A percentile compares a stretch with the other conserved stretches of the same genome.
Evolutionary conservation across 352 stramenopile genomes (phyloP).

Genomic region (Blastocystis sp.): DNA sequence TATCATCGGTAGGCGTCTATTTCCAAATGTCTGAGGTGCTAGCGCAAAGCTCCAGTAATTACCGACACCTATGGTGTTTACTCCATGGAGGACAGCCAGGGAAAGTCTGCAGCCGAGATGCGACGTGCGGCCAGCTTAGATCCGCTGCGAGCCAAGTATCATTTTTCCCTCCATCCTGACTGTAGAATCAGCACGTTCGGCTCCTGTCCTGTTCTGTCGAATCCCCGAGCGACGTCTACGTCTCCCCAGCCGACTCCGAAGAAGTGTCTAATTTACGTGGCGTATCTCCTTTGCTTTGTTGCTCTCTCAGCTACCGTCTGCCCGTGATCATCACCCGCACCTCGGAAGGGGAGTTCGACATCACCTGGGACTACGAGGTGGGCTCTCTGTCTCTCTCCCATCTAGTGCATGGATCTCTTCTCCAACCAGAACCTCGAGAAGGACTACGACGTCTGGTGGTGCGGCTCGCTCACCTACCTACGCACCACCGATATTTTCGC

Average conservation of each 20-base stretch:
- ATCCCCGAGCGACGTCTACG: background rate
- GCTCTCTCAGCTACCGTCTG: background rate
- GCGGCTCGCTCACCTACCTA: conserved; percentile 48
- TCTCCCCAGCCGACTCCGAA: background rate
- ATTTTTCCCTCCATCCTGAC: background rate
- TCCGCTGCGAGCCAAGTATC: background rate
- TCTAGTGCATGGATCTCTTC: conserved; percentile 49
- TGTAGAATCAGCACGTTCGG: background rate
- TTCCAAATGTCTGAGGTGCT: background rate
- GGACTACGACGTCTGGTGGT: conserved; percentile 54
- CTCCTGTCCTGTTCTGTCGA: conserved; percentile 6
- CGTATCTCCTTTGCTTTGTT: background rate
- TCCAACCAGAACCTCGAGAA: conserved; percentile 25
- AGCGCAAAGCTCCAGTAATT: background rate
- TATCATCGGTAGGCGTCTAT: background rate
- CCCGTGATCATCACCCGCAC: conserved; percentile 27
- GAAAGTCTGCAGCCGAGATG: background rate
- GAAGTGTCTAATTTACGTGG: background rate
- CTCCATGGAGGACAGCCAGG: background rate
- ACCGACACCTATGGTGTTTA: background rate
- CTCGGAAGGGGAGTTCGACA: background rate
- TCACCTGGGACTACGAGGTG: conserved; percentile 54
- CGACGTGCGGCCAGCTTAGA: background rate
- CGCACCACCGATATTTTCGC: conserved; percentile 41
- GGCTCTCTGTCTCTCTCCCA: background rate